Evolutionary conservation across 768 basidiomycete genomes (phyloP).

Genomic region (Hericium rajendrae): DNA sequence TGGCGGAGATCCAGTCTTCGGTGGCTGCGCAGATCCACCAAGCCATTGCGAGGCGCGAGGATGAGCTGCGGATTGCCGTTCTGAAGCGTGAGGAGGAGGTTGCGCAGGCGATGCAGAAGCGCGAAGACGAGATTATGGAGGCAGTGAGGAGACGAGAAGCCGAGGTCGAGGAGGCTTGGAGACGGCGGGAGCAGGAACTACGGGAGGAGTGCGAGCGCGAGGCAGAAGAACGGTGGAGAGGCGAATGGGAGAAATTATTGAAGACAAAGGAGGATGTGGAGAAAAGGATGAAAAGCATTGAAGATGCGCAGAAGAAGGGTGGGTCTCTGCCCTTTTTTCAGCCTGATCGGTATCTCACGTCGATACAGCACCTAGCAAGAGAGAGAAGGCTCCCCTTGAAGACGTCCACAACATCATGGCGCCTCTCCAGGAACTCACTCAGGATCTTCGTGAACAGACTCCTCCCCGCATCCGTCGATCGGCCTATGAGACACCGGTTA

Average conservation of each 20-base stretch:
- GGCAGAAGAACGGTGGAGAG: conserved; percentile 25
- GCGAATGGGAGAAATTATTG: conserved; percentile 41
- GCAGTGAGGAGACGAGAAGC: conserved; percentile 56
- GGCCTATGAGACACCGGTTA: conserved; percentile 45
- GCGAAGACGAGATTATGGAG: conserved; percentile 66
- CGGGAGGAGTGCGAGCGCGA: conserved; percentile 39
- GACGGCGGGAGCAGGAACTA: conserved; percentile 39
- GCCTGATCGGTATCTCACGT: background rate
- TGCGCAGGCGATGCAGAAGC: conserved; percentile 46
- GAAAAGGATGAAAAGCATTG: conserved; percentile 33
- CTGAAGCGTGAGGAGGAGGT: conserved; percentile 65
- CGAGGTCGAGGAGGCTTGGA: conserved; percentile 56
- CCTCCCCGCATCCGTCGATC: conserved; percentile 12
- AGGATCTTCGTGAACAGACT: conserved; percentile 19
- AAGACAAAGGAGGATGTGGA: conserved; percentile 41
- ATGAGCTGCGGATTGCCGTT: conserved; percentile 56
- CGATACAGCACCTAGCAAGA: conserved; percentile 27
- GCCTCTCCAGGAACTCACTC: conserved; percentile 32
- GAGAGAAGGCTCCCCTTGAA: conserved; percentile 54
- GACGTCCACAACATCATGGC: conserved; percentile 66
- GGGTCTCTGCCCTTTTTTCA: conserved; percentile 9
- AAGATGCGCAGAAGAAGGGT: conserved; percentile 27
- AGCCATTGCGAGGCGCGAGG: conserved; percentile 54
- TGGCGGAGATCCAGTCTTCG: conserved; percentile 15
- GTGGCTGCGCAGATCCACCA: conserved; percentile 33